A percentile compares a stretch with the other conserved stretches of the same genome.
Conservation (phyloP, 805 yeast species). For the Zygoascus biomembranicola region DNA sequence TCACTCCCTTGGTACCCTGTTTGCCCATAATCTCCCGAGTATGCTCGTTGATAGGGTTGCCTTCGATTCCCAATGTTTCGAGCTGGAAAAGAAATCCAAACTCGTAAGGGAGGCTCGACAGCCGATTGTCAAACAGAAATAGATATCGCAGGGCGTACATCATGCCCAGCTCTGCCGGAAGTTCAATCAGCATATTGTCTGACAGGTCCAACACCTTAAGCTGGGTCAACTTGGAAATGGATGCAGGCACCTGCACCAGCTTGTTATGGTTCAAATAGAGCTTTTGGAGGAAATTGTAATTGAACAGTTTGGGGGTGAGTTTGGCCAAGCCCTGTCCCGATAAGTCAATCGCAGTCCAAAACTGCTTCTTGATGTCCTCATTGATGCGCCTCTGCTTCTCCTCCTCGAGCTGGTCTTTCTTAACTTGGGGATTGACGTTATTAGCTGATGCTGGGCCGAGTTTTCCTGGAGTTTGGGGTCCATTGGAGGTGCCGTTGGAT, state of each 20-base stretch:
- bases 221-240: conserved; percentile 59
- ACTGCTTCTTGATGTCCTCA: conserved; percentile 47
- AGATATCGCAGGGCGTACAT: conserved; percentile 72
- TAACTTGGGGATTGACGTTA: conserved; percentile 21
- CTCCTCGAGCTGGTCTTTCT: conserved; percentile 32
- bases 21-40: conserved; percentile 62
- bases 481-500: conserved; percentile 17
- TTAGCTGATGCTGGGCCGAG: conserved; percentile 5
- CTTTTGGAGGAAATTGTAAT: conserved; percentile 76
- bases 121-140: conserved; percentile 79
- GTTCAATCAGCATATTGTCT: conserved; percentile 55
- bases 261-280: conserved; percentile 83
- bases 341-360: conserved; percentile 91
- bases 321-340: conserved; percentile 79
- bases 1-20: conserved; percentile 77
- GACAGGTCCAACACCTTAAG: conserved; percentile 81
- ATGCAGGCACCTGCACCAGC: conserved; percentile 55
- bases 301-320: conserved; percentile 65
- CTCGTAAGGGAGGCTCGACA: conserved; percentile 68
- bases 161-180: conserved; percentile 83
- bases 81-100: conserved; percentile 80
- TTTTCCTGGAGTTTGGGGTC: conserved; percentile 15
- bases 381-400: conserved; percentile 32
- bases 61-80: conserved; percentile 86
- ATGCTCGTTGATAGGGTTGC: conserved; percentile 70